phyloP scores from a whole-genome alignment of 2,329 filamentous ascomycete species.

The Claviceps monticola region DNA sequence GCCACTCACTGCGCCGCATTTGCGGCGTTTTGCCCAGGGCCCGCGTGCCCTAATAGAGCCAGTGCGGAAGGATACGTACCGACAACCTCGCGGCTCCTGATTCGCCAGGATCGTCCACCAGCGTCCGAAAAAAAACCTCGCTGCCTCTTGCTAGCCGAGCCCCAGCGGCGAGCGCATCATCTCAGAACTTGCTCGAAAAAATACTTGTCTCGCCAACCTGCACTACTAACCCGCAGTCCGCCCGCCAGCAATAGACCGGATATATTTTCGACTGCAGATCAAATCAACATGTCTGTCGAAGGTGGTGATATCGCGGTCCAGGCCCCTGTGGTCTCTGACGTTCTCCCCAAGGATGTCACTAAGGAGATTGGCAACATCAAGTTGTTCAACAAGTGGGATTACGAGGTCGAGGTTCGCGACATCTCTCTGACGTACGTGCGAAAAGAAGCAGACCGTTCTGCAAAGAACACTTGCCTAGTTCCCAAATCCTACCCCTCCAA shows the following conservation, averaged over 20 bases:
- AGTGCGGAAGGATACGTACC: conserved; percentile 16
- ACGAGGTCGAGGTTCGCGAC: conserved; percentile 99
- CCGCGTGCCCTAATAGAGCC: conserved; percentile 26
- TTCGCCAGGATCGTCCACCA: conserved; percentile 23
- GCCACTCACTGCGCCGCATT: not conserved
- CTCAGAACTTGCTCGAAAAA: conserved; percentile 18
- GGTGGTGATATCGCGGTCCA: conserved; percentile 87
- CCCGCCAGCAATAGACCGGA: conserved; percentile 22
- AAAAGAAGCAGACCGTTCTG: not conserved
- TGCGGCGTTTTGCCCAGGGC: conserved; percentile 18
- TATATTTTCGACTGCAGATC: conserved; percentile 22
- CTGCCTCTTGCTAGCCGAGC: conserved; percentile 7
- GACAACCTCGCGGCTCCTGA: conserved; percentile 16
- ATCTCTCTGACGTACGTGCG: conserved; percentile 89
- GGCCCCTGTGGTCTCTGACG: conserved; percentile 57
- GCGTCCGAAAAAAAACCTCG: conserved; percentile 14
- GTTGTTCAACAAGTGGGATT: conserved; percentile 96
- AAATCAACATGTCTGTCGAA: conserved; percentile 69
- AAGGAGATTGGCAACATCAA: conserved; percentile 84
- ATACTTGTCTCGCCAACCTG: conserved; percentile 24
- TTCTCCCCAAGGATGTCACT: conserved; percentile 87
- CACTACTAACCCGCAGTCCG: conserved; percentile 24
- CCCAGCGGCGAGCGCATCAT: conserved; percentile 15
- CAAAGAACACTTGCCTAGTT: not conserved
- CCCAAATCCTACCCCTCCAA: not conserved